Evolutionary conservation across 2,329 filamentous ascomycete species (phyloP).

Genomic region (Pseudogymnoascus sp.): DNA sequence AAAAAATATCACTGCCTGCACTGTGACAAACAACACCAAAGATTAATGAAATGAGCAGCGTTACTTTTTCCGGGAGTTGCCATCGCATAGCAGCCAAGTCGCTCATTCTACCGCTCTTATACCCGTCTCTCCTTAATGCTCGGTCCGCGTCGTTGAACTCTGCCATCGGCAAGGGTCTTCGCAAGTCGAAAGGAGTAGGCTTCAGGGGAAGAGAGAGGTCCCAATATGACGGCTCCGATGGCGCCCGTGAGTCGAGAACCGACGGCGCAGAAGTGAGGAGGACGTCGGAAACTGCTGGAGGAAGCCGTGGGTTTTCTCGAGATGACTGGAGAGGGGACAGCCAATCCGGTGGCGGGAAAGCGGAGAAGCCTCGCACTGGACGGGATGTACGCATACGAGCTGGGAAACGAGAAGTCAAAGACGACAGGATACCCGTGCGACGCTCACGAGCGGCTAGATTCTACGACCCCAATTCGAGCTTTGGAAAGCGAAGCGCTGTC

Average conservation of each 20-base stretch:
- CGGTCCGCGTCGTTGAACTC: constrained; percentile 53
- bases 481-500: constrained; percentile 49
- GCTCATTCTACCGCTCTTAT: constrained; percentile 8
- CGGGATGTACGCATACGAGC: not conserved
- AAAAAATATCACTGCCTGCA: not conserved
- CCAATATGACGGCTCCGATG: constrained; percentile 12
- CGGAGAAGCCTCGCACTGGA: not conserved
- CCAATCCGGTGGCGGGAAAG: not conserved
- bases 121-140: not conserved
- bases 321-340: constrained; percentile 1
- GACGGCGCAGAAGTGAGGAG: constrained; percentile 15
- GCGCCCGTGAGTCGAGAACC: constrained; percentile 23
- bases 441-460: constrained; percentile 44
- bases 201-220: constrained; percentile 20
- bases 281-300: constrained; percentile 26
- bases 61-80: constrained; percentile 14
- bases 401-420: constrained; percentile 9
- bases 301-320: constrained; percentile 22
- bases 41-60: constrained; percentile 19
- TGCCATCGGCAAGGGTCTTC: constrained; percentile 60
- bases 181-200: constrained; percentile 35
- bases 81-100: constrained; percentile 10
- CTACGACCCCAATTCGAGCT: constrained; percentile 38
- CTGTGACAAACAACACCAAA: not conserved
- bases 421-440: constrained; percentile 28